A percentile compares a stretch with the other conserved stretches of the same genome.
Conservation (phyloP, 495 filamentous ascomycete genomes). For the Bryoglossum gracile region DNA sequence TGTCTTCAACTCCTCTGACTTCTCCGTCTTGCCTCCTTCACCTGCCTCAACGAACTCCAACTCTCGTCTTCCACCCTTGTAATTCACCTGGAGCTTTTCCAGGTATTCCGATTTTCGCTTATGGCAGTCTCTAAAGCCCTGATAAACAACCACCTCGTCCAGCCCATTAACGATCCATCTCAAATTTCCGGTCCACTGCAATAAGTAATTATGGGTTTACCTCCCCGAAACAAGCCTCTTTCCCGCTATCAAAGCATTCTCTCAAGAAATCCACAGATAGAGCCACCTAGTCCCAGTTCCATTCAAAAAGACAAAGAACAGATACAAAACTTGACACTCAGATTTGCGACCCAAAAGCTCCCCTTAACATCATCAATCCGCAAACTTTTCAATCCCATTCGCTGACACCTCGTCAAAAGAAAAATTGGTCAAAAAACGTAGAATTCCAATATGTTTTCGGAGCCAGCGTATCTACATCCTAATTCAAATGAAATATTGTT, state of each 20-base stretch:
- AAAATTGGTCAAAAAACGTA: constrained; percentile 7
- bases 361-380: constrained; percentile 7
- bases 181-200: too few species aligned
- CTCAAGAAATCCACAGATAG: too few species aligned
- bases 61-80: not conserved
- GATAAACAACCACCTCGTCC: constrained; percentile 1
- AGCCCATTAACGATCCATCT: constrained; percentile 5
- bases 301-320: too few species aligned
- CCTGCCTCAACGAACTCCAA: not conserved
- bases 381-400: not conserved
- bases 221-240: too few species aligned
- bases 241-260: too few species aligned
- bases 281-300: too few species aligned
- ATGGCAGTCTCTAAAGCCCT: too few species aligned
- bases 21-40: not conserved
- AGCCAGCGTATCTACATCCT: not conserved
- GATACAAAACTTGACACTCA: not conserved
- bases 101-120: not conserved
- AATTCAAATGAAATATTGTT: constrained; percentile 14
- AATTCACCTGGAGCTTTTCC: not conserved
- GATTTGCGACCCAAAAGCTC: constrained; percentile 3
- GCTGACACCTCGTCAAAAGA: not conserved
- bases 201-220: too few species aligned
- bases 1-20: not conserved
- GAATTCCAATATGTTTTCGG: constrained; percentile 11